These are phyloP conservation scores for Pseudoturritis turrita DNA, from an alignment of 345 rosid species.

Conservation along the genomic window DNA sequence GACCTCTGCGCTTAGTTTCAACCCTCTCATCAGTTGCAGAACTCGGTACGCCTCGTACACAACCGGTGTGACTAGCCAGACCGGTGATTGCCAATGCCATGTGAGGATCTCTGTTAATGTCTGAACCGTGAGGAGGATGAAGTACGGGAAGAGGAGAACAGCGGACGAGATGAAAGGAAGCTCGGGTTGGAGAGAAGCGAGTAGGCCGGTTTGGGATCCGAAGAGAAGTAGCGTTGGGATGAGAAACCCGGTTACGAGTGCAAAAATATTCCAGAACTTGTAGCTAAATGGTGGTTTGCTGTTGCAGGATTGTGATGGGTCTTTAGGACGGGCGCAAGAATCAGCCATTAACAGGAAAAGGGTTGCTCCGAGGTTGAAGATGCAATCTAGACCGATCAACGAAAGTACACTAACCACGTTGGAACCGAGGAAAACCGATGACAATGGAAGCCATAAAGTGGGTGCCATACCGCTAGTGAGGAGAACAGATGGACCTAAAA, in stretches of 20 bases:
- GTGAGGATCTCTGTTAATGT: slow-evolving; percentile 74
- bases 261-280: slow-evolving; percentile 70
- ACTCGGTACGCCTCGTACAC: slow-evolving; percentile 83
- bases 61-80: slow-evolving; percentile 89
- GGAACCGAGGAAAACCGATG: slow-evolving; percentile 85
- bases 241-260: slow-evolving; percentile 55
- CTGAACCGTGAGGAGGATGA: slow-evolving; percentile 82
- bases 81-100: slow-evolving; percentile 93
- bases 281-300: slow-evolving; percentile 79
- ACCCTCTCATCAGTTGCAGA: slow-evolving; percentile 80
- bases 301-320: slow-evolving; percentile 31
- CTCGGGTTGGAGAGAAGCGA: slow-evolving; percentile 62
- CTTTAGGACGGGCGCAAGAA: slow-evolving; percentile 60
- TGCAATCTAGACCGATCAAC: slow-evolving; percentile 79
- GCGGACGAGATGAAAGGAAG: slow-evolving; percentile 56
- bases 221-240: slow-evolving; percentile 49
- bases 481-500: slow-evolving; percentile 79
- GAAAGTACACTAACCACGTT: slow-evolving; percentile 82
- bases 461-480: slow-evolving; percentile 87
- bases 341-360: slow-evolving; percentile 90
- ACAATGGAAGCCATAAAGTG: slow-evolving; percentile 81
- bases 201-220: slow-evolving; percentile 57
- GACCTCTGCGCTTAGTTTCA: slow-evolving; percentile 72
- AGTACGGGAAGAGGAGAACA: slow-evolving; percentile 72
- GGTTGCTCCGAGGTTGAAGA: slow-evolving; percentile 81